These are phyloP conservation scores for Suillus clintonianus DNA, from an alignment of 768 basidiomycete genomes.

Conservation along the genomic window DNA sequence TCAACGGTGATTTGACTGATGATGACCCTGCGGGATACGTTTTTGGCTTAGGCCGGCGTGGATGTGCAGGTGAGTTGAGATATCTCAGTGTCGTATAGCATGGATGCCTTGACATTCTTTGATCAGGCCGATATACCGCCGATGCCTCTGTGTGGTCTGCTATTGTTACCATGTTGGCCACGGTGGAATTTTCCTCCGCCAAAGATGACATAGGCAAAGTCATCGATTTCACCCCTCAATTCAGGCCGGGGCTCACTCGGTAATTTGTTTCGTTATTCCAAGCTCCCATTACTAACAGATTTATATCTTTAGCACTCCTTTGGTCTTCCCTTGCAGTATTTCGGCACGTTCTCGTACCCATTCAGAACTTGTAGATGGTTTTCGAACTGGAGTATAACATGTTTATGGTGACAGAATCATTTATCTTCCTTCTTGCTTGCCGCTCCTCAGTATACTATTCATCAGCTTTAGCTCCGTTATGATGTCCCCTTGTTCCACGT, in stretches of 20 bases:
- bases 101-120: neutral
- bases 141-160: conserved; percentile 9
- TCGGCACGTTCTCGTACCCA: neutral
- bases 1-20: neutral
- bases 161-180: conserved; percentile 8
- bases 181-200: neutral
- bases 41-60: conserved; percentile 15
- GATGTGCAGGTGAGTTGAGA: conserved; percentile 4
- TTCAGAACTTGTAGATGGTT: neutral
- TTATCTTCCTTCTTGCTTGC: neutral
- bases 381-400: neutral
- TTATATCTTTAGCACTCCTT: neutral
- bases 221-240: conserved; percentile 4
- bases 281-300: neutral
- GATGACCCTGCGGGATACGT: conserved; percentile 5
- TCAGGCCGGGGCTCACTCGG: neutral
- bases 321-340: neutral
- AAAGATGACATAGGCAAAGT: conserved; percentile 1
- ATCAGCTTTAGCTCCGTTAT: too few relatives aligned
- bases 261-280: neutral
- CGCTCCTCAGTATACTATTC: too few relatives aligned
- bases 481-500: too few relatives aligned
- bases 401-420: neutral
- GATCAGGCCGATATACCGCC: conserved; percentile 6
- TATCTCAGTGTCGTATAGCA: neutral